Evolutionary conservation across 192 early-diverging fungal species (phyloP), one percentile per base, ranked within the genome.

Genomic region (Coemansia guatemalensis): DNA sequence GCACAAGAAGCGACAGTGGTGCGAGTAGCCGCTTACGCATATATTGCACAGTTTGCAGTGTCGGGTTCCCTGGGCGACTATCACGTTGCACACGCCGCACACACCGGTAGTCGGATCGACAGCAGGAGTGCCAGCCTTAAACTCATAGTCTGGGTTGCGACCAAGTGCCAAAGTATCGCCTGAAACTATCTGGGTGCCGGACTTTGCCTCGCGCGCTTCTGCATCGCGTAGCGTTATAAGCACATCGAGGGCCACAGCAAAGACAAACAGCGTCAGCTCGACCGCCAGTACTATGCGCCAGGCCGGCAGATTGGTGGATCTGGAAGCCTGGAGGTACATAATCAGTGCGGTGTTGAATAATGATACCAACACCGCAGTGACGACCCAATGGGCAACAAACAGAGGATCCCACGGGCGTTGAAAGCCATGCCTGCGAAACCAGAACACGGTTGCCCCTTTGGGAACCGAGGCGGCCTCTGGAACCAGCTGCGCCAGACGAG

Each of bases 21-120:
- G 78, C 64, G 74, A 72, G 52, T 74, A 81, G 26, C 78, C 78
- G n/a, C 59, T 64, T n/a, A 81, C 63, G 25, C 78, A 81, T 48
- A 71, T 74, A 65, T 81, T 81, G 69, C 78, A 81, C 49, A 70
- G 62, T 54, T 81, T 81, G 62, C 78, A 81, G 51, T 81, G 78
- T 25, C 73, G 66, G 3, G 78, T 75, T 12, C 63, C 60, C 0
- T 62, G 51, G 30, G 24, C 56, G 27, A 52, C 65, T 7, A 64
- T 27, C 21, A 35, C 55, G 21, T 48, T 53, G 59, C 78, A 81
- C 21, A 81, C 59, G 14, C 57, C 56, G 53, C 78, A 81, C 48
- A 47, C 41, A 21, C 69, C 62, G 25, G 78, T 65, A 4, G 39
- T 48, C 14, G 68, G 33, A 32, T 68, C 55, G 29, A 74, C 69